These are phyloP conservation scores for Polyporus tsugae DNA, from an alignment of 1,284 basidiomycete species.

Conservation along the genomic window DNA sequence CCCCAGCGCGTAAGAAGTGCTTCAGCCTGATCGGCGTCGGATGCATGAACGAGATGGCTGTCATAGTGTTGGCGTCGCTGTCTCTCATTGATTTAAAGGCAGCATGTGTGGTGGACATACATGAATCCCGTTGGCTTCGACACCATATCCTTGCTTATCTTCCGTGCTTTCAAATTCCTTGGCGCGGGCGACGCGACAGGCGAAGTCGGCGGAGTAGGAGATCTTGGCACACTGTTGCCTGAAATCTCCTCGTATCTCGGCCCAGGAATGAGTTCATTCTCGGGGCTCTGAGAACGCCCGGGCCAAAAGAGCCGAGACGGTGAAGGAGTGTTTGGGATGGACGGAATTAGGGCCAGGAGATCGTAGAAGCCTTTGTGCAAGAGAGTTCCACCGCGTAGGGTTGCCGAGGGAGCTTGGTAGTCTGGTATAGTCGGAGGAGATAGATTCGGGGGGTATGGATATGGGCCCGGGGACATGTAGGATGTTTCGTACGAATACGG, in stretches of 20 bases:
- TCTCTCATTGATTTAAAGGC: slow-evolving; percentile 16
- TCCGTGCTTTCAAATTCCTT: slow-evolving; percentile 59
- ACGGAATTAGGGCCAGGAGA: slow-evolving; percentile 79
- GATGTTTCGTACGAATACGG: slow-evolving; percentile 53
- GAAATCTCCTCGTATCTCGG: slow-evolving; percentile 69
- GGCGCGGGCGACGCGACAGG: slow-evolving; percentile 45
- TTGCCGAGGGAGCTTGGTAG: slow-evolving; percentile 52
- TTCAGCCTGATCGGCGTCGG: slow-evolving; percentile 91
- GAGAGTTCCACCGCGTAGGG: slow-evolving; percentile 71
- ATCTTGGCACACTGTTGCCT: slow-evolving; percentile 31
- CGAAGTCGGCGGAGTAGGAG: slow-evolving; percentile 38
- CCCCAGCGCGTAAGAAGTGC: slow-evolving; percentile 91
- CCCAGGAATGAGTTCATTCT: slow-evolving; percentile 54
- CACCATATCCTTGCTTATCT: slow-evolving; percentile 88
- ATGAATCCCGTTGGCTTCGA: slow-evolving; percentile 85
- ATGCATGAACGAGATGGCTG: slow-evolving; percentile 94
- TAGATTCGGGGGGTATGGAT: slow-evolving; percentile 50
- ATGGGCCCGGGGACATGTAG: slow-evolving; percentile 53
- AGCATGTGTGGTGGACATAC: slow-evolving; percentile 57
- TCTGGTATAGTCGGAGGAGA: slow-evolving; percentile 42
- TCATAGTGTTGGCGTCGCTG: slow-evolving; percentile 33
- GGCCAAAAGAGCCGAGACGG: slow-evolving; percentile 71
- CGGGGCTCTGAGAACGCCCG: slow-evolving; percentile 41
- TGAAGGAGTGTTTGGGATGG: slow-evolving; percentile 70
- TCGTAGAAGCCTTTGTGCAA: slow-evolving; percentile 90